Evolutionary conservation across 768 basidiomycete species (phyloP).

Genomic region (Pulveroboletus ravenelii): DNA sequence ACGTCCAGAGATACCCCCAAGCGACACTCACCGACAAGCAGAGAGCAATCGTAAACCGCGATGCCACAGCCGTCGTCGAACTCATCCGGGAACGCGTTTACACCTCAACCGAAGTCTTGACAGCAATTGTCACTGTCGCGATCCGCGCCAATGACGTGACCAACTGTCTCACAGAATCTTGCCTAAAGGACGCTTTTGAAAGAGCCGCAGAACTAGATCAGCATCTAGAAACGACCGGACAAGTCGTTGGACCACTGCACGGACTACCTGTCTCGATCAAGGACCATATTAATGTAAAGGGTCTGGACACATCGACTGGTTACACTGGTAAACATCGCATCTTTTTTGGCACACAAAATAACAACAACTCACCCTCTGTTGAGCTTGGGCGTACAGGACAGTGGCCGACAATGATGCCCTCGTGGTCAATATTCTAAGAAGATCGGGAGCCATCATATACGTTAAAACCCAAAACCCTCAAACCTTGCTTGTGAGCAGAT

Average conservation of each 20-base stretch:
- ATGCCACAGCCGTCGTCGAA: constrained; percentile 27
- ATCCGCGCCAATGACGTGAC: constrained; percentile 33
- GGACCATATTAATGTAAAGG: constrained; percentile 45
- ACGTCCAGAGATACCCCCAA: constrained; percentile 28
- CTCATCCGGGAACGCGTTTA: constrained; percentile 18
- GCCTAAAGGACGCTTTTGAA: constrained; percentile 45
- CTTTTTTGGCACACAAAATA: background rate
- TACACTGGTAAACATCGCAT: constrained; percentile 18
- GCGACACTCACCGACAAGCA: constrained; percentile 22
- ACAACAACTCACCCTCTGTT: constrained; percentile 14
- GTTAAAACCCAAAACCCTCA: constrained; percentile 47
- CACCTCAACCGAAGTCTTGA: constrained; percentile 24
- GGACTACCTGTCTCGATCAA: constrained; percentile 44
- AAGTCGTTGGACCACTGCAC: constrained; percentile 43
- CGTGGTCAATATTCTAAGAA: constrained; percentile 40
- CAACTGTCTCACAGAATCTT: constrained; percentile 56
- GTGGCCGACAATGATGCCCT: constrained; percentile 40
- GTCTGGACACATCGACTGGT: constrained; percentile 37
- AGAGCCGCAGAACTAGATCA: constrained; percentile 49
- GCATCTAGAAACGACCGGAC: constrained; percentile 41
- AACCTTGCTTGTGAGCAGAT: constrained; percentile 41
- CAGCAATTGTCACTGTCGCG: constrained; percentile 25
- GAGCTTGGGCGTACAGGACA: constrained; percentile 37
- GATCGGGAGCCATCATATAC: constrained; percentile 43
- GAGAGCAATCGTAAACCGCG: constrained; percentile 27